These are phyloP conservation scores for Penicillium maclennaniae DNA, from an alignment of 495 filamentous ascomycete genomes.

Conservation along the genomic window DNA sequence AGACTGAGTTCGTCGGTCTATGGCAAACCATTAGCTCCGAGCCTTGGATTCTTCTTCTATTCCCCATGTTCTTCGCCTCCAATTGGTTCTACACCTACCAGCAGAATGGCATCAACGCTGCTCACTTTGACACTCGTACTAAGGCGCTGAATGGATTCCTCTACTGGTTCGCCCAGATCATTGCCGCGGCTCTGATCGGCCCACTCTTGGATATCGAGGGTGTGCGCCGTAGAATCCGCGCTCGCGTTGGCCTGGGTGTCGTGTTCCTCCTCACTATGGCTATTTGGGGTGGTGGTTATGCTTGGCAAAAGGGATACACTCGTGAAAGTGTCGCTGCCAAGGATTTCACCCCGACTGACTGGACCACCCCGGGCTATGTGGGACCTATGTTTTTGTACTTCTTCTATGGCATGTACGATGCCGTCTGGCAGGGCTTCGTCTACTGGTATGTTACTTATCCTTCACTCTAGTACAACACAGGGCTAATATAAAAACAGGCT, in stretches of 20 bases:
- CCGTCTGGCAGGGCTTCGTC: constrained; percentile 63
- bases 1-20: constrained; percentile 41
- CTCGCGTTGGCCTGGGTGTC: constrained; percentile 34
- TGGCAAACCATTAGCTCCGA: constrained; percentile 37
- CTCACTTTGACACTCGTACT: constrained; percentile 46
- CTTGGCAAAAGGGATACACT: constrained; percentile 46
- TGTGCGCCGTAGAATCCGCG: constrained; percentile 39
- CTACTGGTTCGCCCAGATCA: constrained; percentile 53
- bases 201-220: constrained; percentile 38
- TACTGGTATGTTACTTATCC: constrained; percentile 62
- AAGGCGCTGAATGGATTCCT: constrained; percentile 46
- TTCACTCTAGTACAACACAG: neutral
- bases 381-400: constrained; percentile 54
- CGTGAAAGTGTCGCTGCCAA: constrained; percentile 21
- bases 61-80: constrained; percentile 57
- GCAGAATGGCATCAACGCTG: constrained; percentile 50
- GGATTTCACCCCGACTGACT: constrained; percentile 34
- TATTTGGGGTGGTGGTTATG: constrained; percentile 52
- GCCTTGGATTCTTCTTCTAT: constrained; percentile 41
- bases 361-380: constrained; percentile 36
- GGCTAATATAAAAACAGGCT: constrained; percentile 45
- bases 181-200: constrained; percentile 44
- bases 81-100: constrained; percentile 80
- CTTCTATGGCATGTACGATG: constrained; percentile 53
- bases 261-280: constrained; percentile 40